Percentiles rank a stretch among this genome's conserved stretches.
Evolutionary conservation across 352 stramenopile species (phyloP).

Genomic region (Pythium aristosporum): DNA sequence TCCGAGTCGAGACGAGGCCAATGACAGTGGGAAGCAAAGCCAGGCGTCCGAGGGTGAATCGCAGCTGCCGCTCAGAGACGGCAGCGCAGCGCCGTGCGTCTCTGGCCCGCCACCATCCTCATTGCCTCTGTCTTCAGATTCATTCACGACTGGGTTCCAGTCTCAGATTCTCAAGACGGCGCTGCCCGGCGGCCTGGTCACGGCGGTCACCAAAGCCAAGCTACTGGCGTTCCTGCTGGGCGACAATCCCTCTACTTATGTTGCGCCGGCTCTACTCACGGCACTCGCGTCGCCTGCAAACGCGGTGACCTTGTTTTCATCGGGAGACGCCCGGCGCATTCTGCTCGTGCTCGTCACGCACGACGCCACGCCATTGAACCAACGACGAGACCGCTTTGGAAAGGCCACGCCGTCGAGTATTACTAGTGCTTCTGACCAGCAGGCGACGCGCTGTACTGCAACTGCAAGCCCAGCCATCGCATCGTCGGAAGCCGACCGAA

Average conservation of each 20-base stretch:
- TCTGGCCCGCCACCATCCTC: background rate
- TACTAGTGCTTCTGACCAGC: no score
- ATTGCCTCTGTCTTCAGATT: background rate
- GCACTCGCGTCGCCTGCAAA: slow-evolving; percentile 15
- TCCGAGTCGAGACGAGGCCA: background rate
- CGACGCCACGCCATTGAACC: slow-evolving; percentile 19
- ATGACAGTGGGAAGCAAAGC: background rate
- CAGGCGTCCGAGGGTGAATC: slow-evolving; percentile 7
- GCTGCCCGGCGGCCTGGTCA: background rate
- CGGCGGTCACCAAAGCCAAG: slow-evolving; percentile 5
- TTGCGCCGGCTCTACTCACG: slow-evolving; percentile 1
- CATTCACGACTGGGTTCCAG: background rate
- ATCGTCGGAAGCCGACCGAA: no score
- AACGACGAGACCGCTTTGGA: slow-evolving; percentile 22
- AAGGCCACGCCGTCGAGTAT: no score
- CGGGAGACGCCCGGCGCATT: slow-evolving; percentile 10
- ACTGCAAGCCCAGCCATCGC: no score
- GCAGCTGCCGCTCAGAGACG: slow-evolving; percentile 20
- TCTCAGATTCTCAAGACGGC: slow-evolving; percentile 11
- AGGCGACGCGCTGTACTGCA: no score
- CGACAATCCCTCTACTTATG: slow-evolving; percentile 14
- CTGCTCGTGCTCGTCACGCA: background rate
- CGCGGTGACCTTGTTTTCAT: slow-evolving; percentile 18
- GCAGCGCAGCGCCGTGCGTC: slow-evolving; percentile 3
- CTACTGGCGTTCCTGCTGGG: slow-evolving; percentile 24